Conservation (phyloP, 176 grass and related monocot species). For the Microstegium vimineum region DNA sequence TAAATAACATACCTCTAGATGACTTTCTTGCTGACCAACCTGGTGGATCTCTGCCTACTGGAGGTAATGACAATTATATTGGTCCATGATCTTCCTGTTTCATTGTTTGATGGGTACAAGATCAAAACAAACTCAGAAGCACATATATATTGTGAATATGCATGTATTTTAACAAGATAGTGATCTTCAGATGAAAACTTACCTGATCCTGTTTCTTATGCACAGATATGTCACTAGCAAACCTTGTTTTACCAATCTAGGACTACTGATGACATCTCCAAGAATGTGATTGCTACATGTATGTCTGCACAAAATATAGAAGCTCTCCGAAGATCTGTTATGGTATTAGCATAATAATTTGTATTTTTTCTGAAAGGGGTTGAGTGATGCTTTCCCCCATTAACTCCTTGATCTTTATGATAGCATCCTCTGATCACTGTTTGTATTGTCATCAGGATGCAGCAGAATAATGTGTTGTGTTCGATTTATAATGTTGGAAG, state of each 20-base stretch:
- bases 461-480: conserved; percentile 71
- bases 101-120: background rate
- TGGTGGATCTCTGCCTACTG: conserved; percentile 13
- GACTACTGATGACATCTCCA: conserved; percentile 73
- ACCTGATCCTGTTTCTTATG: conserved; percentile 9
- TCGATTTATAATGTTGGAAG: conserved; percentile 76
- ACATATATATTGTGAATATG: conserved; percentile 7
- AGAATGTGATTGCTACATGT: conserved; percentile 82
- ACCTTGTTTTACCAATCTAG: conserved; percentile 79
- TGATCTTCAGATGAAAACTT: background rate
- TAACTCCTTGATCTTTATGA: background rate
- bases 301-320: conserved; percentile 50
- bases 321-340: conserved; percentile 66
- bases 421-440: background rate
- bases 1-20: conserved; percentile 68
- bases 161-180: background rate
- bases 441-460: conserved; percentile 56
- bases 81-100: conserved; percentile 36
- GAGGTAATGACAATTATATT: conserved; percentile 29
- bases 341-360: conserved; percentile 41
- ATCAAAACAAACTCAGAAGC: background rate
- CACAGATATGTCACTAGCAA: conserved; percentile 53
- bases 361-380: background rate
- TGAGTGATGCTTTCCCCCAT: background rate
- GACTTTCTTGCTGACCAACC: conserved; percentile 40